A percentile compares a stretch with the other conserved stretches of the same genome.
Conservation (phyloP, 306 rosid genomes). For the Rosa rugosa region DNA sequence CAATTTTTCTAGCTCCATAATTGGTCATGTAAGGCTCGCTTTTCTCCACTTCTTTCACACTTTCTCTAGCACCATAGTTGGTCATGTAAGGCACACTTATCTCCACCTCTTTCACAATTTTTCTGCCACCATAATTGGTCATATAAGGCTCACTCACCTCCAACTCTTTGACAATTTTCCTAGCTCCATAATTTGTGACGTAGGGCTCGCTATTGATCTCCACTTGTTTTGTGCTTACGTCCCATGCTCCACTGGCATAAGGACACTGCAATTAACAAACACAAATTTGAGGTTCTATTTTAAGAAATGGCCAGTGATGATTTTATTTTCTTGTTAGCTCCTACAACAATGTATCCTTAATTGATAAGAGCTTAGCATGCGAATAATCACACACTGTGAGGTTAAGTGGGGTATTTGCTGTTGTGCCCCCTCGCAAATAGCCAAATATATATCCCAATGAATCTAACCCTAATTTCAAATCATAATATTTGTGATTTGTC, state of each 20-base stretch:
- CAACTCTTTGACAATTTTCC: not conserved
- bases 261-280: slow-evolving; percentile 6
- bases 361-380: not conserved
- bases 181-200: slow-evolving; percentile 1
- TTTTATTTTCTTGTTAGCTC: too few relatives aligned
- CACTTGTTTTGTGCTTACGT: not conserved
- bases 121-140: not conserved
- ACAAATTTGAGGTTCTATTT: not conserved
- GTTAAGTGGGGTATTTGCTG: not conserved
- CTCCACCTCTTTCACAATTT: not conserved
- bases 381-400: too few relatives aligned
- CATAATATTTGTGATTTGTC: too few relatives aligned
- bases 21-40: not conserved
- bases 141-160: not conserved
- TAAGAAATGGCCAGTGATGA: too few relatives aligned
- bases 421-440: not conserved
- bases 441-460: not conserved
- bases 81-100: not conserved
- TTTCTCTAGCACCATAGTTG: not conserved
- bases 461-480: not conserved
- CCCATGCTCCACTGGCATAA: slow-evolving; percentile 24
- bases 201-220: not conserved
- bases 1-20: not conserved
- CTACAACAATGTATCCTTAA: not conserved
- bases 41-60: not conserved